Evolutionary conservation across 2,329 filamentous ascomycete genomes (phyloP).

Genomic region (Colletotrichum navitas): DNA sequence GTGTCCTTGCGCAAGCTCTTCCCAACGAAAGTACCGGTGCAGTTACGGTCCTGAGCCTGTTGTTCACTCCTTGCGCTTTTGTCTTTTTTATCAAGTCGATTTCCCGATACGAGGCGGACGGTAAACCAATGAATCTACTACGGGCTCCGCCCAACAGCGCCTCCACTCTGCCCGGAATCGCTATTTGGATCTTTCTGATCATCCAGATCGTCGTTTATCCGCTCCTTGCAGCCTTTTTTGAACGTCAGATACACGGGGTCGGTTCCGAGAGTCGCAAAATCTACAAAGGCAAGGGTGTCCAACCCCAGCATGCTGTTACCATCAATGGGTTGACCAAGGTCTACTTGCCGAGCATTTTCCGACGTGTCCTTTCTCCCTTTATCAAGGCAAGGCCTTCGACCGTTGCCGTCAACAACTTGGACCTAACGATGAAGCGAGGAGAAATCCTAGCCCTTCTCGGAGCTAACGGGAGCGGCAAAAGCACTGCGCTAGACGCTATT

Average conservation of each 20-base stretch:
- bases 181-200: constrained; percentile 81
- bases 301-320: constrained; percentile 71
- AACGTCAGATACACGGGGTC: constrained; percentile 65
- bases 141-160: constrained; percentile 72
- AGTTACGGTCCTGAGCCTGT: constrained; percentile 76
- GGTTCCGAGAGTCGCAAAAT: constrained; percentile 67
- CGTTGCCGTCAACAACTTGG: constrained; percentile 80
- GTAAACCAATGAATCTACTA: constrained; percentile 70
- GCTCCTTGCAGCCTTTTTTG: constrained; percentile 79
- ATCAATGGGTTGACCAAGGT: constrained; percentile 81
- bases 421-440: constrained; percentile 77
- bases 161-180: constrained; percentile 79
- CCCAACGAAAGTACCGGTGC: constrained; percentile 71
- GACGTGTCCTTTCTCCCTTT: constrained; percentile 62
- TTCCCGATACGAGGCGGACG: constrained; percentile 79
- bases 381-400: constrained; percentile 71
- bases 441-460: constrained; percentile 85
- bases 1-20: constrained; percentile 84
- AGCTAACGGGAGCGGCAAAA: constrained; percentile 83
- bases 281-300: constrained; percentile 46
- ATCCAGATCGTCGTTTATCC: constrained; percentile 85
- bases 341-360: constrained; percentile 76
- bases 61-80: constrained; percentile 91
- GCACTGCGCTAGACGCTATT: constrained; percentile 64
- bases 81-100: constrained; percentile 83